A percentile compares a stretch with the other conserved stretches of the same genome.
Conservation (phyloP, 2,329 filamentous ascomycete species). For the Thermoascus crustaceus region DNA sequence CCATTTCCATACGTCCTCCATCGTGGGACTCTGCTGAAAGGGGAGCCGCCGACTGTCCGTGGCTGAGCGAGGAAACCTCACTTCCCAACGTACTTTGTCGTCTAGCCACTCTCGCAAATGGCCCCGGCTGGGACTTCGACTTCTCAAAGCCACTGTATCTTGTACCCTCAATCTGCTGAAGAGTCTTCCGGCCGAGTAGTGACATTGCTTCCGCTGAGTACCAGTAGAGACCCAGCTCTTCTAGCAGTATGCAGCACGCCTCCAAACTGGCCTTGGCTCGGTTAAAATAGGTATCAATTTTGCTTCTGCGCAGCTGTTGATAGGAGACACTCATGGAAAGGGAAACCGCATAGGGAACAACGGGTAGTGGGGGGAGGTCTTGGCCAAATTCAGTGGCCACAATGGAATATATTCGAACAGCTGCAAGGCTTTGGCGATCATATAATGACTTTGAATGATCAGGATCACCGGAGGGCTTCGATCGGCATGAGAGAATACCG, state of each 20-base stretch:
- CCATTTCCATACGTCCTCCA: slow-evolving; percentile 4
- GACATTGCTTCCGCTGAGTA: slow-evolving; percentile 37
- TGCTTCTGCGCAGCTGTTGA: slow-evolving; percentile 47
- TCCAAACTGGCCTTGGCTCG: slow-evolving; percentile 29
- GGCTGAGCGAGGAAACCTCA: too few relatives aligned
- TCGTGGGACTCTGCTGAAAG: too few relatives aligned
- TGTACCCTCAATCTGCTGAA: slow-evolving; percentile 21
- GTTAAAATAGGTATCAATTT: slow-evolving; percentile 33
- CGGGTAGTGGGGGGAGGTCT: slow-evolving; percentile 44
- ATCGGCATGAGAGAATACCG: slow-evolving; percentile 49
- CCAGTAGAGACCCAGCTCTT: slow-evolving; percentile 28
- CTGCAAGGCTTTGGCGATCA: slow-evolving; percentile 47
- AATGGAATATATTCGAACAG: slow-evolving; percentile 48
- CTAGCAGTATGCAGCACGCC: slow-evolving; percentile 28
- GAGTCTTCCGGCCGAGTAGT: slow-evolving; percentile 29
- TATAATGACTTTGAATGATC: slow-evolving; percentile 44
- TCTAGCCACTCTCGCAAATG: neutral
- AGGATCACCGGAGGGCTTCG: slow-evolving; percentile 24
- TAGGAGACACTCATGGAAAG: slow-evolving; percentile 51
- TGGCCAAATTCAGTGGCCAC: slow-evolving; percentile 39
- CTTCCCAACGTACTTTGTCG: too few relatives aligned
- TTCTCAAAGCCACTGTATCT: neutral
- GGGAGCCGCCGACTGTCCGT: too few relatives aligned
- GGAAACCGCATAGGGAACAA: slow-evolving; percentile 49
- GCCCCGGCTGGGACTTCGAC: neutral